Conservation (phyloP, 179 eudicot genomes). For the Spinacia oleracea region DNA sequence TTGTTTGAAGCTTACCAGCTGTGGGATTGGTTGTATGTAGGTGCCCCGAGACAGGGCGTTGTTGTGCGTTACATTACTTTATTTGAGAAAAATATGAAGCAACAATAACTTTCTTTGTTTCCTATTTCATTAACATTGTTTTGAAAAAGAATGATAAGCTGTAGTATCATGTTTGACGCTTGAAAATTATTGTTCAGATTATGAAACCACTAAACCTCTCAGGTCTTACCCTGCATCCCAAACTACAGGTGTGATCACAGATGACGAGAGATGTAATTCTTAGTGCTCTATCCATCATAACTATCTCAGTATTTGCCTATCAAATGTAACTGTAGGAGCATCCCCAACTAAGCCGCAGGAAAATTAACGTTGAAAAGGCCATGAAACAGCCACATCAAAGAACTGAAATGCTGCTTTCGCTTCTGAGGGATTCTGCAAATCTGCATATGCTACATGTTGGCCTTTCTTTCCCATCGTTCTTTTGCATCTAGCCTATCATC, state of each 20-base stretch:
- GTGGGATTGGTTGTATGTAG: too few species aligned
- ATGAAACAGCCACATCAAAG: background rate
- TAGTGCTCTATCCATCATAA: background rate
- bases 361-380: background rate
- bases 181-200: background rate
- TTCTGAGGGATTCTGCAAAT: background rate
- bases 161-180: background rate
- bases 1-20: too few species aligned
- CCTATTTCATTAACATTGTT: too few species aligned
- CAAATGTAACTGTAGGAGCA: background rate
- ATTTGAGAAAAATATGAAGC: too few species aligned
- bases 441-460: slow-evolving; percentile 34
- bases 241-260: background rate
- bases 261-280: background rate
- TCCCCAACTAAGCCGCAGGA: background rate
- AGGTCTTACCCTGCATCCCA: background rate
- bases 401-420: background rate
- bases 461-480: slow-evolving; percentile 46
- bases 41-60: too few species aligned
- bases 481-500: slow-evolving; percentile 41
- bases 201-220: background rate
- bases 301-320: background rate
- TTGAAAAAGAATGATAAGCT: too few species aligned
- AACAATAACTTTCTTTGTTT: too few species aligned
- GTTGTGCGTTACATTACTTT: too few species aligned